Conservation (phyloP, 78 protist genomes). For the Diacronema lutheri region DNA sequence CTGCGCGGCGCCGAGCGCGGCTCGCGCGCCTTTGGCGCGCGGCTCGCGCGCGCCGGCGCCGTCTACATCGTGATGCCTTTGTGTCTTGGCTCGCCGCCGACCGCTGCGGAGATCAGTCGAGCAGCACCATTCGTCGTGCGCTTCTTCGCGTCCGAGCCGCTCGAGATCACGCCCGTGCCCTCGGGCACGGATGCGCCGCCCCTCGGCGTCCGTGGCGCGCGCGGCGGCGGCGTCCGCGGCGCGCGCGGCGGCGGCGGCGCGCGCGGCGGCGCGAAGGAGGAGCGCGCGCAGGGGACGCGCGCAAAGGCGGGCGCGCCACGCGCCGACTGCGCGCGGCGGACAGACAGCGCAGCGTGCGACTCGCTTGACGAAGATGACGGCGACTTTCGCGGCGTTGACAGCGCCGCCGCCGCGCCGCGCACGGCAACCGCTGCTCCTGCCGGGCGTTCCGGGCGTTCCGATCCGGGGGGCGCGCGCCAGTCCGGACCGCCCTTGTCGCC, state of each 20-base stretch:
- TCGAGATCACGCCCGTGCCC: background rate
- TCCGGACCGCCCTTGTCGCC: background rate
- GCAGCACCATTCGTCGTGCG: slow-evolving; percentile 5
- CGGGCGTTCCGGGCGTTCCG: no score
- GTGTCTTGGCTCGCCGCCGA: background rate
- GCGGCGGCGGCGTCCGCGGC: no score
- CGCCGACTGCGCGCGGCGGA: no score
- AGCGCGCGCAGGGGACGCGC: background rate
- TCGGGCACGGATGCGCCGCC: no score
- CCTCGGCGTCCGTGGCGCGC: no score
- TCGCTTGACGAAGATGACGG: background rate
- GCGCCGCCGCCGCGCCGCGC: background rate
- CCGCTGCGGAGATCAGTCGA: background rate
- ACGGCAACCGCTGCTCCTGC: no score
- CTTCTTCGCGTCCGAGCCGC: background rate
- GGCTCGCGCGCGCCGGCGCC: background rate
- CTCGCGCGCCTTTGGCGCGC: background rate
- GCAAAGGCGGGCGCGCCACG: background rate
- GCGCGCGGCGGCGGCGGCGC: no score
- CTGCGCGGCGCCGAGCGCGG: slow-evolving; percentile 12
- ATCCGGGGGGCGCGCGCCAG: background rate
- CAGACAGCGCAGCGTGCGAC: no score
- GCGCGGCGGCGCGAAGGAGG: background rate
- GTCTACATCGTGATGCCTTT: background rate
- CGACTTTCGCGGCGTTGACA: no score